These are phyloP conservation scores for Penicillium subrubescens DNA, from an alignment of 495 filamentous ascomycete genomes.

Conservation along the genomic window DNA sequence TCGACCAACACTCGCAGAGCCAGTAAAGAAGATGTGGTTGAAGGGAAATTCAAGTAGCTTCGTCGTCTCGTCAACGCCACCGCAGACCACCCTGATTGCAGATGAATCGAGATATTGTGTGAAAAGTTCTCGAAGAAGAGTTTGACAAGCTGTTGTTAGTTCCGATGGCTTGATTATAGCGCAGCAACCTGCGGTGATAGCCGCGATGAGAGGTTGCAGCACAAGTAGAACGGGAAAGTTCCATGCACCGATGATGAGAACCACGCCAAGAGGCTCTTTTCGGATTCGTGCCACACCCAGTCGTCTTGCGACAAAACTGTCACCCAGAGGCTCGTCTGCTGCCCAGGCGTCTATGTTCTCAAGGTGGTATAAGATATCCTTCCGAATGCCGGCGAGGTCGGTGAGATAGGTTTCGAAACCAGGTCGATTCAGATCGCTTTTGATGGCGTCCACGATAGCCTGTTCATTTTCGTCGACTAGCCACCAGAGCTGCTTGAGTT, in stretches of 20 bases:
- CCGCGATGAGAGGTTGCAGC: constrained; percentile 74
- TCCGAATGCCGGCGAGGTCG: background rate
- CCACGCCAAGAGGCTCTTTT: constrained; percentile 38
- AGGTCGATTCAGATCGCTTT: constrained; percentile 3
- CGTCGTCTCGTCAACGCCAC: background rate
- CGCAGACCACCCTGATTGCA: background rate
- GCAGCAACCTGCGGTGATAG: constrained; percentile 51
- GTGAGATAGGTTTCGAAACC: constrained; percentile 1
- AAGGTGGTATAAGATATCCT: constrained; percentile 67
- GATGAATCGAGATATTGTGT: background rate
- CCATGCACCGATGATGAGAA: constrained; percentile 82
- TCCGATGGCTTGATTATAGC: background rate
- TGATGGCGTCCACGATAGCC: background rate
- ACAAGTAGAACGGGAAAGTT: constrained; percentile 79
- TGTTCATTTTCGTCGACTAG: background rate
- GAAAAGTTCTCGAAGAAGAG: background rate
- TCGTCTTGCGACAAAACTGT: background rate
- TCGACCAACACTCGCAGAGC: background rate
- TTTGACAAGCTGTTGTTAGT: background rate
- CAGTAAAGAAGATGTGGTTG: background rate
- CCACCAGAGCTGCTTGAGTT: background rate
- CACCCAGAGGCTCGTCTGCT: constrained; percentile 26
- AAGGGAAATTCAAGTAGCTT: background rate
- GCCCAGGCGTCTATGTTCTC: constrained; percentile 70
- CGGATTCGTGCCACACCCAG: background rate